A percentile compares a stretch with the other conserved stretches of the same genome.
Conservation (phyloP, 169 alveolate species). For the Cyclospora cayetanensis region DNA sequence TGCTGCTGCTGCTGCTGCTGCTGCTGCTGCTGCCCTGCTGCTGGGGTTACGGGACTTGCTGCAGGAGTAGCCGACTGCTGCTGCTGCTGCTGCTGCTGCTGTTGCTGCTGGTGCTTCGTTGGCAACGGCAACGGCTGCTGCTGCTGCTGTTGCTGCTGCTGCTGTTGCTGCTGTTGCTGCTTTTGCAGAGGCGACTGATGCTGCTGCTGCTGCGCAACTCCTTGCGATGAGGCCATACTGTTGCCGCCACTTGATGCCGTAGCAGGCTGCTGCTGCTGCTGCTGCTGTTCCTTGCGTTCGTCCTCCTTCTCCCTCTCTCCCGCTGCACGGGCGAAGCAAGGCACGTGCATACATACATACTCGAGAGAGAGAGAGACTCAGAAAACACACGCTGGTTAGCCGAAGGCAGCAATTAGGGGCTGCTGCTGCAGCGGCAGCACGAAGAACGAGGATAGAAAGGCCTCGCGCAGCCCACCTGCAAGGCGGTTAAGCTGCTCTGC, state of each 20-base stretch:
- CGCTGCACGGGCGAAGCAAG: not conserved
- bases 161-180: conserved; percentile 36
- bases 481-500: conserved; percentile 68
- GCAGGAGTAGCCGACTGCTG: not conserved
- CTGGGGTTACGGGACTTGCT: not conserved
- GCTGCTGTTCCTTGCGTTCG: conserved; percentile 12
- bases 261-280: conserved; percentile 14
- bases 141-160: not conserved
- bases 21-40: not conserved
- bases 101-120: not conserved
- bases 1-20: conserved; percentile 49
- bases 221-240: not conserved
- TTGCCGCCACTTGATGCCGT: not conserved
- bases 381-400: no score
- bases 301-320: conserved; percentile 40
- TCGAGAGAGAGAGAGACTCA: no score
- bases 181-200: not conserved
- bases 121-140: not conserved
- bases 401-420: no score
- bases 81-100: conserved; percentile 34
- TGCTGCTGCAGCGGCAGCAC: conserved; percentile 10
- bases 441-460: not conserved
- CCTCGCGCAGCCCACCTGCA: conserved; percentile 17
- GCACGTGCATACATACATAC: no score
- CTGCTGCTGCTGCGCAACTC: not conserved